Percentiles rank a stretch among this genome's conserved stretches.
phyloP scores from a whole-genome alignment of 768 basidiomycete species.

The Collybia sordida region DNA sequence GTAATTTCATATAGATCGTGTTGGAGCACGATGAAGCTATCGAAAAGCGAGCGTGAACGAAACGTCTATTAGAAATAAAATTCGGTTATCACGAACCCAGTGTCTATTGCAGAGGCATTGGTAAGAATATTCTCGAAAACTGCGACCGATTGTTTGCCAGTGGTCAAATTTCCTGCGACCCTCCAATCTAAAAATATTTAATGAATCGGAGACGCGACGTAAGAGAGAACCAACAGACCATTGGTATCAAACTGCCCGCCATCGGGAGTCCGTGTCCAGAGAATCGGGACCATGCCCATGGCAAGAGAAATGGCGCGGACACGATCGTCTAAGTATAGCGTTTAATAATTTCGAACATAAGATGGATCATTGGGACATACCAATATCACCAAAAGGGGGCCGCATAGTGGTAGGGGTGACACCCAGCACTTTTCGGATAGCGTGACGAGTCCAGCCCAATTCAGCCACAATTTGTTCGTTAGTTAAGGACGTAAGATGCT shows the following conservation, averaged over 20 bases:
- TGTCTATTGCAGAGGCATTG: conserved; percentile 59
- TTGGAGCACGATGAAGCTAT: conserved; percentile 83
- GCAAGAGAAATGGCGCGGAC: conserved; percentile 87
- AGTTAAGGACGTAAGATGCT: conserved; percentile 69
- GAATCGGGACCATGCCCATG: conserved; percentile 89
- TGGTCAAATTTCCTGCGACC: conserved; percentile 75
- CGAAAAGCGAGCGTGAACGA: not conserved
- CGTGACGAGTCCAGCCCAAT: conserved; percentile 87
- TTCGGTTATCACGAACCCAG: conserved; percentile 44
- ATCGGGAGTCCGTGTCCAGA: conserved; percentile 74
- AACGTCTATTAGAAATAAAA: conserved; percentile 1
- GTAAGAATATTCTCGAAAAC: conserved; percentile 75
- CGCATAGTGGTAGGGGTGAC: conserved; percentile 80
- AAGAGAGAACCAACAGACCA: conserved; percentile 35
- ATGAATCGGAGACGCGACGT: not conserved
- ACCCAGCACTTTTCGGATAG: conserved; percentile 74
- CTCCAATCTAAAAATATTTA: conserved; percentile 65
- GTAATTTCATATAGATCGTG: conserved; percentile 85
- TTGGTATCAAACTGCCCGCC: conserved; percentile 70
- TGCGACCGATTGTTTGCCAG: conserved; percentile 60
- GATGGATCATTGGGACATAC: conserved; percentile 24
- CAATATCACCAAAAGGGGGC: conserved; percentile 82
- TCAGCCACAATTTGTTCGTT: conserved; percentile 90
- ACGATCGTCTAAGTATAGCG: conserved; percentile 67
- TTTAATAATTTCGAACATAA: conserved; percentile 3